Percentiles rank a stretch among this genome's conserved stretches.
Conservation (phyloP, 2,329 filamentous ascomycete species). For the Sarocladium strictum region DNA sequence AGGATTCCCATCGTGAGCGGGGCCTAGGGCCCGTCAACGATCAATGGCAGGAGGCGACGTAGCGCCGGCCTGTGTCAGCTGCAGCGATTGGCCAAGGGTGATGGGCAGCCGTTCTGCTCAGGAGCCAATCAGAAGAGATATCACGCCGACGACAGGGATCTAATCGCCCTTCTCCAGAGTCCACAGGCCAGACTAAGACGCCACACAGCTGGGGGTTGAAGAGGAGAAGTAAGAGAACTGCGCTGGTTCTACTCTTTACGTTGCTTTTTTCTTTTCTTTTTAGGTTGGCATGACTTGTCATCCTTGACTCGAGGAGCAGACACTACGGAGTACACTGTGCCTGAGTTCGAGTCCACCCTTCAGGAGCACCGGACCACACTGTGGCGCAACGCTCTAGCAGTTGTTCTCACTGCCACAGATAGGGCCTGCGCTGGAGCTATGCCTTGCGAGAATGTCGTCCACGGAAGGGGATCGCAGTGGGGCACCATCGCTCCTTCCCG, state of each 20-base stretch:
- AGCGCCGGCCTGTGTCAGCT: slow-evolving; percentile 27
- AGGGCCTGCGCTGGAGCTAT: neutral
- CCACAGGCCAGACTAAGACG: slow-evolving; percentile 1
- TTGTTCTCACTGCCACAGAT: neutral
- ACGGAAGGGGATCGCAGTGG: neutral
- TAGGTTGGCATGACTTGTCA: neutral
- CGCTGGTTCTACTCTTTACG: neutral
- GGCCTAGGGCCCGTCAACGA: slow-evolving; percentile 15
- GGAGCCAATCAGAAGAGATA: slow-evolving; percentile 12
- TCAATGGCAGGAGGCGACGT: slow-evolving; percentile 26
- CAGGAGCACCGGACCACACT: neutral
- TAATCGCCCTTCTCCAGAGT: slow-evolving; percentile 23
- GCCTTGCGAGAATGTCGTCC: neutral
- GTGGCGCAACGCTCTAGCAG: slow-evolving; percentile 3
- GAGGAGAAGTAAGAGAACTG: neutral
- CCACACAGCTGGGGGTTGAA: slow-evolving; percentile 1
- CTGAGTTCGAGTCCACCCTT: neutral
- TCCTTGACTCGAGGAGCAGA: neutral
- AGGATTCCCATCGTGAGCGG: slow-evolving; percentile 17
- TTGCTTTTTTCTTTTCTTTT: neutral
- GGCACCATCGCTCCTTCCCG: slow-evolving; percentile 6
- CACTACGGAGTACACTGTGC: slow-evolving; percentile 1
- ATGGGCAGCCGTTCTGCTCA: neutral
- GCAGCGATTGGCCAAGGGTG: slow-evolving; percentile 27
- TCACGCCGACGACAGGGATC: slow-evolving; percentile 28